Evolutionary conservation across 495 filamentous ascomycete genomes (phyloP).

Genomic region (Penicillium paradoxum): DNA sequence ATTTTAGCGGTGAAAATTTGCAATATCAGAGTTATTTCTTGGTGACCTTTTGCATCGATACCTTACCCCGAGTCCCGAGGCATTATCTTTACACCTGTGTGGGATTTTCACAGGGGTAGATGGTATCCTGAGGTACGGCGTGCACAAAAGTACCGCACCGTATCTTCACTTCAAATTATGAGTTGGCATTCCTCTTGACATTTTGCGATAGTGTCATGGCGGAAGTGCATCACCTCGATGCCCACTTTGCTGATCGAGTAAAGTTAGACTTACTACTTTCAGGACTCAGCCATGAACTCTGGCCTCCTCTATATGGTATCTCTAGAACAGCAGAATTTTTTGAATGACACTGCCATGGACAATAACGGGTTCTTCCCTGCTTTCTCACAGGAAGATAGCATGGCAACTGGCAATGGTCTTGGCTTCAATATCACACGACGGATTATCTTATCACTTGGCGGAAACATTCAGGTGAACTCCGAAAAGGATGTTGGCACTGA

Average conservation of each 20-base stretch:
- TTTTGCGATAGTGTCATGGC: slow-evolving; percentile 57
- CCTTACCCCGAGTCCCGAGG: slow-evolving; percentile 15
- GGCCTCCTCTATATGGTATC: slow-evolving; percentile 60
- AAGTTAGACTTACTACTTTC: slow-evolving; percentile 63
- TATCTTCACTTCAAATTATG: slow-evolving; percentile 34
- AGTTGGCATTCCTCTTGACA: slow-evolving; percentile 45
- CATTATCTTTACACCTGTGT: slow-evolving; percentile 17
- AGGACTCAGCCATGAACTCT: slow-evolving; percentile 61
- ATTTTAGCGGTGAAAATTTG: slow-evolving; percentile 13
- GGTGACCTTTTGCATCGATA: slow-evolving; percentile 10
- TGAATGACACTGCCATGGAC: slow-evolving; percentile 49
- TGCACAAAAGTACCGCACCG: slow-evolving; percentile 42
- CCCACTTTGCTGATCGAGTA: slow-evolving; percentile 37
- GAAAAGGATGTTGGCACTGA: slow-evolving; percentile 41
- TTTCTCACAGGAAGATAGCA: slow-evolving; percentile 61
- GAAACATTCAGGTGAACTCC: slow-evolving; percentile 23
- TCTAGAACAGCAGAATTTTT: slow-evolving; percentile 54
- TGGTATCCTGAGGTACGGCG: slow-evolving; percentile 34
- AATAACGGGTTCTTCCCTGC: slow-evolving; percentile 57
- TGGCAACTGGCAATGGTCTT: slow-evolving; percentile 58
- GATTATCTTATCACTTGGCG: slow-evolving; percentile 51
- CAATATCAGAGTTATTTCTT: slow-evolving; percentile 14
- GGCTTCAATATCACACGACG: slow-evolving; percentile 60
- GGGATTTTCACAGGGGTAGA: slow-evolving; percentile 20
- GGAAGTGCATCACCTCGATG: slow-evolving; percentile 49